Percentiles rank a stretch among this genome's conserved stretches.
These are phyloP conservation scores for Sclerotinia subarctica DNA, from an alignment of 2,329 filamentous ascomycete species.

Conservation along the genomic window DNA sequence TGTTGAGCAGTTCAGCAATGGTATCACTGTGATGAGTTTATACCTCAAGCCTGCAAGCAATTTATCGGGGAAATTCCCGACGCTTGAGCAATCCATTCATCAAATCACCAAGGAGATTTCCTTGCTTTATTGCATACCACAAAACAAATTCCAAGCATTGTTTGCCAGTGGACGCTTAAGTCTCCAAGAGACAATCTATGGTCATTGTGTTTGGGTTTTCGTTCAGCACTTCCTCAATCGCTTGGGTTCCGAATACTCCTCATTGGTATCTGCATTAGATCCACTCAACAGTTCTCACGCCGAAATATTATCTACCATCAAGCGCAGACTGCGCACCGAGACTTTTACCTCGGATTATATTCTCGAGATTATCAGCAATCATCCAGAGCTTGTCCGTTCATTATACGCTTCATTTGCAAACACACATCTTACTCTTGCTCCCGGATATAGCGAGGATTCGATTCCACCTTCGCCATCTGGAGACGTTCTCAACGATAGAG, in stretches of 20 bases:
- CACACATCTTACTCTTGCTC: slow-evolving; percentile 64
- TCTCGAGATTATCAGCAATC: slow-evolving; percentile 89
- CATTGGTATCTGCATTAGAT: slow-evolving; percentile 78
- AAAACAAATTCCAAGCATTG: slow-evolving; percentile 90
- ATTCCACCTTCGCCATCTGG: slow-evolving; percentile 55
- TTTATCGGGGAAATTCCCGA: slow-evolving; percentile 59
- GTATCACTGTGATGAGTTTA: slow-evolving; percentile 93
- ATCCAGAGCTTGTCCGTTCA: slow-evolving; percentile 80
- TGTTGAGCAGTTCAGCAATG: slow-evolving; percentile 97
- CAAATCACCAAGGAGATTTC: slow-evolving; percentile 99
- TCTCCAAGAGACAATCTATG: slow-evolving; percentile 94
- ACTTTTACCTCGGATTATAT: slow-evolving; percentile 99
- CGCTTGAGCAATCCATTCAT: slow-evolving; percentile 91
- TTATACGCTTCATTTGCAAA: slow-evolving; percentile 91
- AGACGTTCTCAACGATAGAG: slow-evolving; percentile 71
- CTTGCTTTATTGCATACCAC: slow-evolving; percentile 93
- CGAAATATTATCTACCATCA: slow-evolving; percentile 83
- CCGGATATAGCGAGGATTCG: slow-evolving; percentile 50
- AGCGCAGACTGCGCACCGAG: slow-evolving; percentile 90
- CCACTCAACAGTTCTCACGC: slow-evolving; percentile 78
- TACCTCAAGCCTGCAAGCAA: slow-evolving; percentile 75
- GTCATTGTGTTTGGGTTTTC: slow-evolving; percentile 96
- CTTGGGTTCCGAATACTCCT: slow-evolving; percentile 82
- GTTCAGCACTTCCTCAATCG: slow-evolving; percentile 98
- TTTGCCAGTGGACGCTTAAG: slow-evolving; percentile 85